Percentiles rank a stretch among this genome's conserved stretches.
These are phyloP conservation scores for Coemansia sp. DNA, from an alignment of 192 early-diverging fungal species.

Conservation along the genomic window DNA sequence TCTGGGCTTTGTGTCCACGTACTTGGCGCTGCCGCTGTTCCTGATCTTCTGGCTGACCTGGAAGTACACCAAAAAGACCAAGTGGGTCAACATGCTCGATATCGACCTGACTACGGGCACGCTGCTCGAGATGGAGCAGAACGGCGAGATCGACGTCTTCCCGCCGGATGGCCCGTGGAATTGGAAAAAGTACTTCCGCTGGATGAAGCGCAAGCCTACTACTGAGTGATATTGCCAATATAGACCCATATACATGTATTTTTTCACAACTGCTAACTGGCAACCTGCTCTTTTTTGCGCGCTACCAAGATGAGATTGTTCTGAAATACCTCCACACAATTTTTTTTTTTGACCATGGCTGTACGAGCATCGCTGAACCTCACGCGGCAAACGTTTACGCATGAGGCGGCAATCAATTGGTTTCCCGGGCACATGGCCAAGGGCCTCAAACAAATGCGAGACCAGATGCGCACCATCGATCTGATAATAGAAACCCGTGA, in stretches of 20 bases:
- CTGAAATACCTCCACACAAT: background rate
- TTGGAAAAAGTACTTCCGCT: slow-evolving; percentile 32
- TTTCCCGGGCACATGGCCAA: slow-evolving; percentile 88
- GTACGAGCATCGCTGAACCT: slow-evolving; percentile 7
- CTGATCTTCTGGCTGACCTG: slow-evolving; percentile 63
- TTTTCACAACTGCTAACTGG: background rate
- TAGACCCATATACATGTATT: background rate
- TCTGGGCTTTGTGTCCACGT: slow-evolving; percentile 57
- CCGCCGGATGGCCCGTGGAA: background rate
- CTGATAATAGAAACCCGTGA: slow-evolving; percentile 92
- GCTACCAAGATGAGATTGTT: background rate
- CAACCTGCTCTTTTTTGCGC: background rate
- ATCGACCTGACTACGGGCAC: slow-evolving; percentile 57
- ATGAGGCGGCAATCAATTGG: slow-evolving; percentile 77
- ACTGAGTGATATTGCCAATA: background rate
- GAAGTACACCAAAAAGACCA: slow-evolving; percentile 60
- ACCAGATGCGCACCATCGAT: slow-evolving; percentile 70
- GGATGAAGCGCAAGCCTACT: slow-evolving; percentile 26
- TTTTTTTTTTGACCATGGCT: background rate
- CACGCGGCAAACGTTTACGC: slow-evolving; percentile 33
- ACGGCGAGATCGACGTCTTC: slow-evolving; percentile 35
- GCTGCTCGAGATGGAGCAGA: slow-evolving; percentile 41
- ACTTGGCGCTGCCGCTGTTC: slow-evolving; percentile 65
- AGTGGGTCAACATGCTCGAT: slow-evolving; percentile 61
- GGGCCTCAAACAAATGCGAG: slow-evolving; percentile 71